Conservation (phyloP, 192 early-diverging fungal species). For the Backusella macrospora region DNA sequence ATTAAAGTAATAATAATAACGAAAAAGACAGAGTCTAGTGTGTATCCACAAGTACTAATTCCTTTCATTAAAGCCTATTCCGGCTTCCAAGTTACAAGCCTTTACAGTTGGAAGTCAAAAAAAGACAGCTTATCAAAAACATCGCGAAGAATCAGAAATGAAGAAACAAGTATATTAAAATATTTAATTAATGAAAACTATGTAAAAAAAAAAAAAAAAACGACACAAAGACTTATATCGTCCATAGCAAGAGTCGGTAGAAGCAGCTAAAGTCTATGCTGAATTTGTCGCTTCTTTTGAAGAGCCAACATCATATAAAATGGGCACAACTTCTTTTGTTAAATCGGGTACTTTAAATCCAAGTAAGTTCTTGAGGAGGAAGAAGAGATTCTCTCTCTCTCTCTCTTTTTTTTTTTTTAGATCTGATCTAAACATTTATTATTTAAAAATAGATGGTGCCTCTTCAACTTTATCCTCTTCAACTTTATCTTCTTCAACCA, state of each 20-base stretch:
- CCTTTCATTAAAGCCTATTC: constrained; percentile 47
- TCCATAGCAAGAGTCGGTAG: constrained; percentile 72
- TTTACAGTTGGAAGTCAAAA: constrained; percentile 71
- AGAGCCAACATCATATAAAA: constrained; percentile 48
- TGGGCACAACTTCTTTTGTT: constrained; percentile 51
- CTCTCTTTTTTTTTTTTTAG: not conserved
- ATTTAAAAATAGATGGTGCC: not conserved
- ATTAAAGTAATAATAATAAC: constrained; percentile 16
- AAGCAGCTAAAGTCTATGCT: constrained; percentile 75
- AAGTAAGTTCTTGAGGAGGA: too few relatives aligned
- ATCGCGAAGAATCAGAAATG: constrained; percentile 73
- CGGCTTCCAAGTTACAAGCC: constrained; percentile 66
- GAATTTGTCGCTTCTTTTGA: constrained; percentile 84
- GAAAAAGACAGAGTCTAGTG: not conserved
- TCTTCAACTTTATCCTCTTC: not conserved
- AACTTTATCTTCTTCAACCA: not conserved
- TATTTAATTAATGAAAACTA: not conserved
- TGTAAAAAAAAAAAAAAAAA: constrained; percentile 3
- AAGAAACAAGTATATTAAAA: constrained; percentile 67
- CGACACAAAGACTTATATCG: constrained; percentile 13
- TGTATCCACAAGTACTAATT: not conserved
- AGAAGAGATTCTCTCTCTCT: too few relatives aligned
- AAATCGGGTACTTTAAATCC: constrained; percentile 47
- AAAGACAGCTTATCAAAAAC: constrained; percentile 74
- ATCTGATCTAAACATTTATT: not conserved